Evolutionary conservation across 345 rosid species (phyloP).

Genomic region (Streptanthus diversifolius): DNA sequence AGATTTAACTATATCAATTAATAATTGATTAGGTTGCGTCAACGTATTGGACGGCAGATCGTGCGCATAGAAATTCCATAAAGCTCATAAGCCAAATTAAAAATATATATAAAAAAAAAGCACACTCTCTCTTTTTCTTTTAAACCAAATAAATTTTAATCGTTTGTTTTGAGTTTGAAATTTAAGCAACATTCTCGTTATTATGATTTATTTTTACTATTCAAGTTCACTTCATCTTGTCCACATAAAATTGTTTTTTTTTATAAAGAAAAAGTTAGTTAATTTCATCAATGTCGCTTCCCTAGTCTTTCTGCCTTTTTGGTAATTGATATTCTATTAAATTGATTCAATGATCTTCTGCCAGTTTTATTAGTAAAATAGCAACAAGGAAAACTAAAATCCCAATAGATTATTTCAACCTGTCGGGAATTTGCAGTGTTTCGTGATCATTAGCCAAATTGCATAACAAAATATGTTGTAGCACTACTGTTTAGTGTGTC

Average conservation of each 20-base stretch:
- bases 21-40: slow-evolving; percentile 30
- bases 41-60: slow-evolving; percentile 34
- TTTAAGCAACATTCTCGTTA: too few relatives aligned
- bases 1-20: slow-evolving; percentile 3
- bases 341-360: too few relatives aligned
- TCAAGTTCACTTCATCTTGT: not conserved
- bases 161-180: too few relatives aligned
- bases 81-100: not conserved
- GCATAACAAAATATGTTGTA: too few relatives aligned
- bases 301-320: not conserved
- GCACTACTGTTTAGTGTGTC: too few relatives aligned
- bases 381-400: too few relatives aligned
- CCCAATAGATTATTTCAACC: too few relatives aligned
- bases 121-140: not conserved
- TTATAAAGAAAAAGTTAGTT: too few relatives aligned
- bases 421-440: too few relatives aligned
- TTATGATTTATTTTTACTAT: not conserved
- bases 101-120: not conserved
- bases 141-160: not conserved
- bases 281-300: not conserved
- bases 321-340: not conserved
- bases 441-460: too few relatives aligned
- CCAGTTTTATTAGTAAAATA: too few relatives aligned
- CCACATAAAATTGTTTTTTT: too few relatives aligned
- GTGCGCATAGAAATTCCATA: slow-evolving; percentile 27